These are phyloP conservation scores for Fagus sylvatica DNA, from an alignment of 306 rosid species.

Conservation along the genomic window DNA sequence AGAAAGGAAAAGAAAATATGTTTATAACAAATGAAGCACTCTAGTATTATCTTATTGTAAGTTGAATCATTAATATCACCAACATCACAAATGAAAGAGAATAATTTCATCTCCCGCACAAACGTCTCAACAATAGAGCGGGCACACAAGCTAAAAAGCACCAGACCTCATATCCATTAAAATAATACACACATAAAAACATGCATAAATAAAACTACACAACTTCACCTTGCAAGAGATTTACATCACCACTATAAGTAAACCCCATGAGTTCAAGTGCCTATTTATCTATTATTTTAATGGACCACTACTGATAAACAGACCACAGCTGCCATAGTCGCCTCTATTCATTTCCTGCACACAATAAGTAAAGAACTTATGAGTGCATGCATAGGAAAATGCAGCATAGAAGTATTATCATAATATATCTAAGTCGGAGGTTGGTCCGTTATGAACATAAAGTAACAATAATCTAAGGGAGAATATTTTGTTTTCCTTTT, in stretches of 20 bases:
- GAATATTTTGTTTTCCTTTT: too few species aligned
- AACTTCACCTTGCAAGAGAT: too few species aligned
- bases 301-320: slow-evolving; percentile 16
- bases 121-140: neutral
- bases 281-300: too few species aligned
- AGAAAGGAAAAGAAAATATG: too few species aligned
- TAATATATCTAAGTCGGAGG: neutral
- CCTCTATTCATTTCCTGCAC: slow-evolving; percentile 46
- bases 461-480: too few species aligned
- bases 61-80: too few species aligned
- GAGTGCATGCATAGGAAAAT: neutral
- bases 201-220: too few species aligned
- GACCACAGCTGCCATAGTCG: slow-evolving; percentile 5
- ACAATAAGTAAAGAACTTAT: neutral
- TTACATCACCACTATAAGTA: too few species aligned
- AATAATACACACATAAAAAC: neutral
- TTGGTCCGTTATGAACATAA: neutral
- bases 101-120: neutral
- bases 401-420: neutral
- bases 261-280: too few species aligned
- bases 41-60: too few species aligned
- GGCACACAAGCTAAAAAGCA: neutral
- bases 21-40: too few species aligned
- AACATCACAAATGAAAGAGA: neutral
- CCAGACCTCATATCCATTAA: neutral